phyloP scores from a whole-genome alignment of 108 stramenopile species.

The Skeletonema tropicum region DNA sequence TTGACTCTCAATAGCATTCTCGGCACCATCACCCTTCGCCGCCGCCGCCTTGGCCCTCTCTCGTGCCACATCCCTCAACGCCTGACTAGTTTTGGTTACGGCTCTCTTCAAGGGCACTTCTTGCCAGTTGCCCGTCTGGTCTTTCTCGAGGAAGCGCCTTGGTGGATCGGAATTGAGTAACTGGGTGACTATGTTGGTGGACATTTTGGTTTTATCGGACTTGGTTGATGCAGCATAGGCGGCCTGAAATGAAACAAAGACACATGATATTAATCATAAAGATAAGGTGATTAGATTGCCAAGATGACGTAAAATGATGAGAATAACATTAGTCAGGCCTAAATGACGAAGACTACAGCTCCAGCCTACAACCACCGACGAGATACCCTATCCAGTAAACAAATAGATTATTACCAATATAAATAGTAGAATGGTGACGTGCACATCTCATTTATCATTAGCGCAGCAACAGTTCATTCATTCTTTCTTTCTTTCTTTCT shows the following conservation, averaged over 20 bases:
- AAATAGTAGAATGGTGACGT: too few relatives aligned
- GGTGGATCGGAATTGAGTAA: not conserved
- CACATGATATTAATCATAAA: not conserved
- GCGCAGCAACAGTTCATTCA: too few relatives aligned
- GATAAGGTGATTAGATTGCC: not conserved
- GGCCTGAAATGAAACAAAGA: not conserved
- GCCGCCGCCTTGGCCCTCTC: not conserved
- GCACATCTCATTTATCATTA: too few relatives aligned
- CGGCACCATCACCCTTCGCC: too few relatives aligned
- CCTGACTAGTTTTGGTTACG: not conserved
- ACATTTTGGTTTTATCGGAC: not conserved
- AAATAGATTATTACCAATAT: too few relatives aligned
- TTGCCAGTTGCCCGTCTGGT: not conserved
- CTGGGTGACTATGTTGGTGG: not conserved
- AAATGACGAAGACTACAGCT: too few relatives aligned
- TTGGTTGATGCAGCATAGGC: not conserved
- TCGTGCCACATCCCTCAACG: not conserved
- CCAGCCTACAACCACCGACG: too few relatives aligned
- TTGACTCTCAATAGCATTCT: too few relatives aligned
- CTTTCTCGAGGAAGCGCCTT: not conserved
- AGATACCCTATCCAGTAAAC: too few relatives aligned
- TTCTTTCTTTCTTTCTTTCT: not conserved
- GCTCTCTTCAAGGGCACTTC: not conserved
- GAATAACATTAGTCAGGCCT: too few relatives aligned
- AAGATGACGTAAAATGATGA: not conserved